Conservation (phyloP, 345 rosid species). For the Sonneratia alba region DNA sequence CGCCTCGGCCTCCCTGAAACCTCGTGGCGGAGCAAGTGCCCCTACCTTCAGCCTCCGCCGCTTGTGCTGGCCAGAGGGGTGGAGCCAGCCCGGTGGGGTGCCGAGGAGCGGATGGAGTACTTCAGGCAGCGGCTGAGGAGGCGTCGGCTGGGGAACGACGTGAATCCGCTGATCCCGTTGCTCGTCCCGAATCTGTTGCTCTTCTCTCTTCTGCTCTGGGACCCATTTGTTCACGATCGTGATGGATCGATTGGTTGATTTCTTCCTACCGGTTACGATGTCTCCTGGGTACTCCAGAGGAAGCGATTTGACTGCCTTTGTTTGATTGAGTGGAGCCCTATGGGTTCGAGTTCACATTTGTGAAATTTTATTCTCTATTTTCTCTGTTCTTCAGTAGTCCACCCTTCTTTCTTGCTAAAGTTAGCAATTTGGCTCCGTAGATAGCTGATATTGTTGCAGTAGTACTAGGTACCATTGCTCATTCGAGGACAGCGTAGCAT, state of each 20-base stretch:
- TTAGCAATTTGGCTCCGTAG: not conserved
- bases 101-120: constrained; percentile 39
- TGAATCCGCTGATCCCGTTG: constrained; percentile 8
- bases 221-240: not conserved
- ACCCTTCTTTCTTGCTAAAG: too few relatives aligned
- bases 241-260: not conserved
- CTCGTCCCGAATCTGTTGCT: constrained; percentile 23
- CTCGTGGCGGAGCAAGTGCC: constrained; percentile 74
- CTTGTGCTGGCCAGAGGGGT: constrained; percentile 48
- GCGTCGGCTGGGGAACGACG: constrained; percentile 16
- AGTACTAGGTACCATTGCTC: not conserved
- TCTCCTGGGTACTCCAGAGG: too few relatives aligned
- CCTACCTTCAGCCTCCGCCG: constrained; percentile 71
- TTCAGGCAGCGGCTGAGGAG: constrained; percentile 19
- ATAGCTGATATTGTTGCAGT: too few relatives aligned
- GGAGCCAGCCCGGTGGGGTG: constrained; percentile 67
- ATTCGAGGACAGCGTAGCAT: not conserved
- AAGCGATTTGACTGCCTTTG: too few relatives aligned
- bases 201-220: constrained; percentile 5
- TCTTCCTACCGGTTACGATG: too few relatives aligned
- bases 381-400: too few relatives aligned
- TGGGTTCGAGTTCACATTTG: too few relatives aligned
- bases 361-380: too few relatives aligned
- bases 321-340: too few relatives aligned
- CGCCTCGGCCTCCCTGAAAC: constrained; percentile 45